A percentile compares a stretch with the other conserved stretches of the same genome.
phyloP scores from a whole-genome alignment of 1,284 basidiomycete species.

The Melanopsichium pennsylvanicum region DNA sequence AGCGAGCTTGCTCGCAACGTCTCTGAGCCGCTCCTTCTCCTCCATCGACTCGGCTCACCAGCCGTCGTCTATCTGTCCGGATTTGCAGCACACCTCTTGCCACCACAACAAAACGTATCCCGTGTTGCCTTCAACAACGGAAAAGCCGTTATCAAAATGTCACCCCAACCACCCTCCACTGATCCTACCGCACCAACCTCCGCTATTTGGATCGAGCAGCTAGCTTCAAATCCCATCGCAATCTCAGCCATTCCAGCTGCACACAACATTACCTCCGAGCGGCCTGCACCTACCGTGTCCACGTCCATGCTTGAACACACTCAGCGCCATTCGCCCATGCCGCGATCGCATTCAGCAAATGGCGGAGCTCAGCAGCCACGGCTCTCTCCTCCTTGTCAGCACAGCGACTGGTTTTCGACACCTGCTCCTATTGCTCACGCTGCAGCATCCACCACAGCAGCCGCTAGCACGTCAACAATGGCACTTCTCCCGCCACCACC shows the following conservation, averaged over 20 bases:
- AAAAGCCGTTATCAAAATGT: slow-evolving; percentile 31
- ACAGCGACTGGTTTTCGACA: slow-evolving; percentile 39
- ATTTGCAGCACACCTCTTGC: slow-evolving; percentile 17
- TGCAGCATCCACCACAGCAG: not conserved
- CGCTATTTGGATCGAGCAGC: slow-evolving; percentile 32
- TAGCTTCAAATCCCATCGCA: slow-evolving; percentile 6
- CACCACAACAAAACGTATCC: not conserved
- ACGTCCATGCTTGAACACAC: not conserved
- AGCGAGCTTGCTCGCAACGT: slow-evolving; percentile 15
- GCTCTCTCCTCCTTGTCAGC: slow-evolving; percentile 15
- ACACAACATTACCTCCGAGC: not conserved
- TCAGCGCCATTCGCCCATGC: not conserved
- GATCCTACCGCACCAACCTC: slow-evolving; percentile 23
- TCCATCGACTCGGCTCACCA: slow-evolving; percentile 20
- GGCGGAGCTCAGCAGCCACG: too few species aligned
- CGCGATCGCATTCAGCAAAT: too few species aligned
- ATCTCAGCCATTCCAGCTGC: not conserved
- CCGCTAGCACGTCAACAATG: not conserved
- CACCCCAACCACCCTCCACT: slow-evolving; percentile 13
- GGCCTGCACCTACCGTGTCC: too few species aligned
- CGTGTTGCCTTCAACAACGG: slow-evolving; percentile 2
- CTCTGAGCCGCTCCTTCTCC: slow-evolving; percentile 16
- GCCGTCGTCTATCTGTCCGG: slow-evolving; percentile 29
- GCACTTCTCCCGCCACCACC: slow-evolving; percentile 8
- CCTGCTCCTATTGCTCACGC: slow-evolving; percentile 1